phyloP scores from a whole-genome alignment of 192 early-diverging fungal genomes.

The Podila verticillata region DNA sequence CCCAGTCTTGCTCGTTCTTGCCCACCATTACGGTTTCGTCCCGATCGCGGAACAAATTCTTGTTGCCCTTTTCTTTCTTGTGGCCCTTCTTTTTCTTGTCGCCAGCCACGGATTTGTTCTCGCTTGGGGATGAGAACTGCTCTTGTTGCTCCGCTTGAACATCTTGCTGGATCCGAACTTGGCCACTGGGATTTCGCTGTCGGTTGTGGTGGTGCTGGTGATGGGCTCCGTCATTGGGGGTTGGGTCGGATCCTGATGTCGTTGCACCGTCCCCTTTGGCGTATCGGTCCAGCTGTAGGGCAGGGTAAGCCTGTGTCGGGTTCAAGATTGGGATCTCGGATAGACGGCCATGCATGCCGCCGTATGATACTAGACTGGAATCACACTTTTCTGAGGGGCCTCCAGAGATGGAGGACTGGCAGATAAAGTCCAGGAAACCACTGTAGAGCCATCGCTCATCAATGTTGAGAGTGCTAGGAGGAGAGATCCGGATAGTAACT shows the following conservation, averaged over 20 bases:
- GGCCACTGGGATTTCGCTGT: not conserved
- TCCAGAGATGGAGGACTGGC: not conserved
- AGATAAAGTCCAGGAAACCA: slow-evolving; percentile 28
- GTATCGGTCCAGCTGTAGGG: slow-evolving; percentile 19
- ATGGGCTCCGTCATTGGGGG: not conserved
- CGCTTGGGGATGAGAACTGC: not conserved
- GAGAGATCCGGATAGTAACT: slow-evolving; percentile 4
- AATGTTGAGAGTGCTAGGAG: slow-evolving; percentile 7
- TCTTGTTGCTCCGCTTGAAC: not conserved
- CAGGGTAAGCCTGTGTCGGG: slow-evolving; percentile 19
- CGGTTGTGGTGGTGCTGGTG: no score
- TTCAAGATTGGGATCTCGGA: slow-evolving; percentile 32
- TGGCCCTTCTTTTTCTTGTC: not conserved
- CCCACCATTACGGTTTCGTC: slow-evolving; percentile 18
- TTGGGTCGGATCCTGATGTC: no score
- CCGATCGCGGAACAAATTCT: slow-evolving; percentile 21
- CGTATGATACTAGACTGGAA: slow-evolving; percentile 37
- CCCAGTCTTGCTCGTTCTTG: slow-evolving; percentile 27
- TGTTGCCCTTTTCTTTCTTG: not conserved
- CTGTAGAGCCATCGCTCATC: slow-evolving; percentile 38
- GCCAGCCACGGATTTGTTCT: not conserved
- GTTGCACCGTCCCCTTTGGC: not conserved
- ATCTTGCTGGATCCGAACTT: not conserved
- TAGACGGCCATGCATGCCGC: slow-evolving; percentile 35
- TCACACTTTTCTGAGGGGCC: slow-evolving; percentile 1